phyloP scores from a whole-genome alignment of 129 eudicot genomes.

The Flaveria linearis region DNA sequence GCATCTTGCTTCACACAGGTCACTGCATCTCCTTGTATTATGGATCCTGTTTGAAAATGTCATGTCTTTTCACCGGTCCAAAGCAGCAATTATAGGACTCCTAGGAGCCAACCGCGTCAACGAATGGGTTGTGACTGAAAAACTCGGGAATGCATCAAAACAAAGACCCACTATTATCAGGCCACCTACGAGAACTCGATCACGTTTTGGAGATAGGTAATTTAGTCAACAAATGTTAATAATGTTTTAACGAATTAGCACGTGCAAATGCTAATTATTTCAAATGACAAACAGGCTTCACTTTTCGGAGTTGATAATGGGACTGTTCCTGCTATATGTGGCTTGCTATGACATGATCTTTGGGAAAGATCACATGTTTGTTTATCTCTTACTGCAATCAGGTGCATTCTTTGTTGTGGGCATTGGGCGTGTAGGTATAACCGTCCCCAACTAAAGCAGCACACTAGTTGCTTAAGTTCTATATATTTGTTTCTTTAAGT shows the following conservation, averaged over 20 bases:
- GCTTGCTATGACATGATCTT: conserved; percentile 59
- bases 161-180: conserved; percentile 34
- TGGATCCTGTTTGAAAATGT: conserved; percentile 95
- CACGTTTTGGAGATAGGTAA: conserved; percentile 61
- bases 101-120: conserved; percentile 72
- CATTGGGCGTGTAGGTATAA: conserved; percentile 63
- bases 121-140: conserved; percentile 92
- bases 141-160: conserved; percentile 61
- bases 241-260: neutral
- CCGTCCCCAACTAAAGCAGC: conserved; percentile 39
- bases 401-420: conserved; percentile 73
- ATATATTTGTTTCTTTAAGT: conserved; percentile 8
- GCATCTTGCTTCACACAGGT: conserved; percentile 46
- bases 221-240: neutral
- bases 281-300: conserved; percentile 55
- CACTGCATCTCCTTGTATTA: conserved; percentile 72
- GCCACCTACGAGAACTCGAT: conserved; percentile 43
- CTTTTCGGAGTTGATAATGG: conserved; percentile 59
- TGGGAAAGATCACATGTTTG: conserved; percentile 60
- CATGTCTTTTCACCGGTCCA: conserved; percentile 89
- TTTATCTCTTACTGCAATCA: conserved; percentile 68
- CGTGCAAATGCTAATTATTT: conserved; percentile 16
- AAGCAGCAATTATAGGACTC: conserved; percentile 83
- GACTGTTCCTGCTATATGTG: conserved; percentile 55
- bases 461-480: neutral